phyloP scores from a whole-genome alignment of 140 eudicot genomes.

The Bidens hawaiensis region DNA sequence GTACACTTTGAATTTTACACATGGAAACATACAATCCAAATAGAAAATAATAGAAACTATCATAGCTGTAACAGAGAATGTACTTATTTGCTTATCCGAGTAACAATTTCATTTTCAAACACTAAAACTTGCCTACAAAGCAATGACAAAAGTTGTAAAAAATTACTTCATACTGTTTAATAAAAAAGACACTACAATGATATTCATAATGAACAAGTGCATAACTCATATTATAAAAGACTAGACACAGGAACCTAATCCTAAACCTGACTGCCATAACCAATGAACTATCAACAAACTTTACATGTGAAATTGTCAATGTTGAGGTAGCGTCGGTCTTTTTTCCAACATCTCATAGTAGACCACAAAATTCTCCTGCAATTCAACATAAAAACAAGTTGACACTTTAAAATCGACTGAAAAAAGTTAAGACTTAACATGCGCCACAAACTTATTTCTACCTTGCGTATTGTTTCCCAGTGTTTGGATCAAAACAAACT shows the following conservation, averaged over 20 bases:
- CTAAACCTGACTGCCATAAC: background rate
- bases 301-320: slow-evolving; percentile 47
- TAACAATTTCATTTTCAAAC: background rate
- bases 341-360: slow-evolving; percentile 71
- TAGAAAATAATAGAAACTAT: too few species aligned
- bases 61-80: too few species aligned
- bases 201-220: background rate
- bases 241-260: slow-evolving; percentile 1
- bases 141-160: background rate
- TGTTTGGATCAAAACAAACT: slow-evolving; percentile 78
- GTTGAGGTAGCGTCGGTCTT: slow-evolving; percentile 63
- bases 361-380: slow-evolving; percentile 84
- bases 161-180: background rate
- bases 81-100: too few species aligned
- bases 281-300: slow-evolving; percentile 17
- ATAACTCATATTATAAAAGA: slow-evolving; percentile 1
- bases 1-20: too few species aligned
- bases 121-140: background rate
- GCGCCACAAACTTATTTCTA: slow-evolving; percentile 1
- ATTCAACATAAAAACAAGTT: background rate
- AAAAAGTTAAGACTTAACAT: too few species aligned
- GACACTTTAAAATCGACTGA: background rate
- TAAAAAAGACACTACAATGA: too few species aligned
- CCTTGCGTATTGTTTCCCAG: slow-evolving; percentile 96
- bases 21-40: too few species aligned